phyloP scores from a whole-genome alignment of 768 basidiomycete species.

The Tulasnella sp. region DNA sequence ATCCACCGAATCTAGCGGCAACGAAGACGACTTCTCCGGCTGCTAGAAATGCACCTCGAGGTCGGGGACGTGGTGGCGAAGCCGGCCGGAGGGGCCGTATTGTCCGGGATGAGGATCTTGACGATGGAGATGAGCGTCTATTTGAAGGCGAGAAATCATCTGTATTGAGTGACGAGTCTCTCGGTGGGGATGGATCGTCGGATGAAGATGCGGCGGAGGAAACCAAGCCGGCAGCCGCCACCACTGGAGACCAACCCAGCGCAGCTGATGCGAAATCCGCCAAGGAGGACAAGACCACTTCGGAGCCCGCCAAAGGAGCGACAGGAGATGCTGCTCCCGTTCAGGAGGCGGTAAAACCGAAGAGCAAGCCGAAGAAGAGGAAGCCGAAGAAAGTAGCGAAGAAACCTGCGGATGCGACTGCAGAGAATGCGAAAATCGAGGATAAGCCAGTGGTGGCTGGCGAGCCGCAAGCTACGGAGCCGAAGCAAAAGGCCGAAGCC shows the following conservation, averaged over 20 bases:
- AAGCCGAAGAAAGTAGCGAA: background rate
- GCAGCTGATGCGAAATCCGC: background rate
- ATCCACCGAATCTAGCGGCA: background rate
- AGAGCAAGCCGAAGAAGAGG: slow-evolving; percentile 16
- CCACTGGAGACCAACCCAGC: background rate
- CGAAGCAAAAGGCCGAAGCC: background rate
- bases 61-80: slow-evolving; percentile 3
- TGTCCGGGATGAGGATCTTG: slow-evolving; percentile 3
- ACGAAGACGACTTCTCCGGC: background rate
- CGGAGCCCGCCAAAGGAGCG: background rate
- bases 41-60: background rate
- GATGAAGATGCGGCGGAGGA: background rate
- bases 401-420: slow-evolving; percentile 11
- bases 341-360: background rate
- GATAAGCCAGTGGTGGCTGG: too few relatives aligned
- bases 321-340: background rate
- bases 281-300: too few relatives aligned
- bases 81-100: background rate
- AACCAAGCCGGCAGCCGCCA: background rate
- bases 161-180: background rate
- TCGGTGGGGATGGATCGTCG: background rate
- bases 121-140: slow-evolving; percentile 8
- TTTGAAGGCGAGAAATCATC: background rate
- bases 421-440: background rate
- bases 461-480: background rate